Evolutionary conservation across 1,284 basidiomycete genomes (phyloP), one percentile per base, ranked within the genome.

Genomic region (Trichosporon asahii): DNA sequence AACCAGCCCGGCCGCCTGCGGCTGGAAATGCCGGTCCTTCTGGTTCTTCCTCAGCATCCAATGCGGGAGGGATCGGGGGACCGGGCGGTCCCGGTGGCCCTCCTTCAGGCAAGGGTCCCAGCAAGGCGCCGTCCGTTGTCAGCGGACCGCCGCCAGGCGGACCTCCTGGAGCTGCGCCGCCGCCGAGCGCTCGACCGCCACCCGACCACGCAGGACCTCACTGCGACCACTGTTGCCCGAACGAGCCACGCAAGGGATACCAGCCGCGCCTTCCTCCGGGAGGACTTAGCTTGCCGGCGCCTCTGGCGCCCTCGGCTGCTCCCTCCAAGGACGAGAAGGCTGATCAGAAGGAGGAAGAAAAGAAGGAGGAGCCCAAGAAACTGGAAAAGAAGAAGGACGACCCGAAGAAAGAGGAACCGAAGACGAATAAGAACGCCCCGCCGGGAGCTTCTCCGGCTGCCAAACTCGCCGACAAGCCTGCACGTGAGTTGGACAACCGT

Each of bases 341-440:
- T 4, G 69, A 74, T 44, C 75, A 74, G 23, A 77, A 78, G 70
- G 72, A 77, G 60, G 57, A 46, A 66, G 40, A 15, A 60, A 73
- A 71, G 49, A 72, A 73, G 29, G 4, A 31, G n/a, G 76, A 75
- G 29, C 15, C 31, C 29, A 61, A 61, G 69, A 74, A 73, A 67
- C 77, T 74, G 55, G 74, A 76, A 69, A 71, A 75, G 69, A 76
- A 49, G 7, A 46, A 68, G 29, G 64, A 35, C 1, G 29, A 49
- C 7, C 31, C 29, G 55, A 61, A 64, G 27, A 44, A 44, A 29
- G 29, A 44, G 23, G 53, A 53, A 40, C 35, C 25, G 31, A 29
- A 53, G 66, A 18, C 21, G 27, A n/a, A 44, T 14, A n/a, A 40
- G 35, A 29, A 15, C 21, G 15, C 21, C 25, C 14, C 53, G 15